Percentiles rank a stretch among this genome's conserved stretches.
Conservation (phyloP, 2,329 filamentous ascomycete genomes). For the Raffaelea arxii region DNA sequence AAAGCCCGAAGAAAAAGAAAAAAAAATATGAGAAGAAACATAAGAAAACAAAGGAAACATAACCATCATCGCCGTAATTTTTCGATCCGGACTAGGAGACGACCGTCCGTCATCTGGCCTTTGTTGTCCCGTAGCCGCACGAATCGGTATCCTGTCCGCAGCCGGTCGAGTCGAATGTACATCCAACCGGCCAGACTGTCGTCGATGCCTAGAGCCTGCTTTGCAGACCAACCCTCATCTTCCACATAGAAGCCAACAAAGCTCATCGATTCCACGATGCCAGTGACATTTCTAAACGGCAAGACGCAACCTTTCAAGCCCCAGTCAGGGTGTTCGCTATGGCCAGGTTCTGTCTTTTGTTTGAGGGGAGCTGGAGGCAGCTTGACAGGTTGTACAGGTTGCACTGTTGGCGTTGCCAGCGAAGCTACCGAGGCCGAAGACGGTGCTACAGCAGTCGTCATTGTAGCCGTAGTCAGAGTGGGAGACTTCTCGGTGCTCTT, state of each 20-base stretch:
- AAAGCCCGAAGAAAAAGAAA: neutral
- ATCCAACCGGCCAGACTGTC: conserved; percentile 39
- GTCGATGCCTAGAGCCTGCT: conserved; percentile 8
- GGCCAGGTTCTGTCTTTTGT: conserved; percentile 38
- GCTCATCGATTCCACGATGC: conserved; percentile 58
- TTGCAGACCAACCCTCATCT: conserved; percentile 28
- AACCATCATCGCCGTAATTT: conserved; percentile 27
- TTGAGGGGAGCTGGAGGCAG: conserved; percentile 30
- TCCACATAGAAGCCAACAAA: conserved; percentile 59
- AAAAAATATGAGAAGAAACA: neutral
- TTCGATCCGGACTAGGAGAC: conserved; percentile 42
- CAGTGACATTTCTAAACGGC: conserved; percentile 45
- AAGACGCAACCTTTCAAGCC: conserved; percentile 40
- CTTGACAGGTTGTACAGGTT: conserved; percentile 9
- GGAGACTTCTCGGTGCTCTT: too few species aligned
- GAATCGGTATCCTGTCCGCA: conserved; percentile 45
- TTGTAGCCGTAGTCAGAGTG: neutral
- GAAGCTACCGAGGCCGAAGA: neutral
- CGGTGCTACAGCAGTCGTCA: too few species aligned
- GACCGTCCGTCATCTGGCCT: conserved; percentile 33
- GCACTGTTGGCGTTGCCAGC: neutral
- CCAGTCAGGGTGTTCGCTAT: conserved; percentile 51
- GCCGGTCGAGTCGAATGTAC: conserved; percentile 49
- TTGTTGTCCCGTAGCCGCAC: conserved; percentile 37
- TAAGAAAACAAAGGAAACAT: neutral